Evolutionary conservation across 768 basidiomycete species (phyloP).

Genomic region (Serpula lacrymans): DNA sequence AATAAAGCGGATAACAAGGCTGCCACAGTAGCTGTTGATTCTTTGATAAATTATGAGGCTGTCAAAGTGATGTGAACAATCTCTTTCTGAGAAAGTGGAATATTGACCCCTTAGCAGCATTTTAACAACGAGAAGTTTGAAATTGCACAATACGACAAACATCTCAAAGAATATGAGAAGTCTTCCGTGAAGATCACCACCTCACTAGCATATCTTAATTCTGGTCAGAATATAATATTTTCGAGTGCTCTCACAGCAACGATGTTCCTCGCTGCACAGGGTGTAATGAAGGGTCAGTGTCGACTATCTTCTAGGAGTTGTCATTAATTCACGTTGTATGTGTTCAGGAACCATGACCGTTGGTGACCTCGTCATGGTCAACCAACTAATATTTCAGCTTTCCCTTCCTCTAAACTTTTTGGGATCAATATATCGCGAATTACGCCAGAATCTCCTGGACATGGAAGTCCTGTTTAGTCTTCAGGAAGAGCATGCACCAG

Average conservation of each 20-base stretch:
- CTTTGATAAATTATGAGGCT: constrained; percentile 96
- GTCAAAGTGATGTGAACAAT: constrained; percentile 68
- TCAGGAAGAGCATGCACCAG: constrained; percentile 73
- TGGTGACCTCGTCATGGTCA: constrained; percentile 98
- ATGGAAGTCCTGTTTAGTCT: constrained; percentile 96
- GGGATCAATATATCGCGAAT: constrained; percentile 95
- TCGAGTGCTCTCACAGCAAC: constrained; percentile 89
- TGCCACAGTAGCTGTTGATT: constrained; percentile 90
- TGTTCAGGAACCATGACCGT: constrained; percentile 90
- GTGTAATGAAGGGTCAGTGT: constrained; percentile 77
- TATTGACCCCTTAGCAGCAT: constrained; percentile 48
- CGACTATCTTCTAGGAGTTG: neutral
- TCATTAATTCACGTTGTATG: constrained; percentile 3
- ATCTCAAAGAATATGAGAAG: constrained; percentile 84
- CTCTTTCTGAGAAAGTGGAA: neutral
- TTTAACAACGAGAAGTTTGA: constrained; percentile 98
- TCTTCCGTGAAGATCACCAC: constrained; percentile 94
- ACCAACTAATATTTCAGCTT: constrained; percentile 96
- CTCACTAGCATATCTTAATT: constrained; percentile 88
- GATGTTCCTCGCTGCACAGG: constrained; percentile 96
- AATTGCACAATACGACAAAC: constrained; percentile 86
- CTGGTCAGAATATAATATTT: constrained; percentile 96
- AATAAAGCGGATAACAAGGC: constrained; percentile 97
- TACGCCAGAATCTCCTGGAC: constrained; percentile 92
- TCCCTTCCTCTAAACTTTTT: constrained; percentile 96